Evolutionary conservation across 2,329 filamentous ascomycete genomes (phyloP).

Genomic region (Apiospora malaysiana): DNA sequence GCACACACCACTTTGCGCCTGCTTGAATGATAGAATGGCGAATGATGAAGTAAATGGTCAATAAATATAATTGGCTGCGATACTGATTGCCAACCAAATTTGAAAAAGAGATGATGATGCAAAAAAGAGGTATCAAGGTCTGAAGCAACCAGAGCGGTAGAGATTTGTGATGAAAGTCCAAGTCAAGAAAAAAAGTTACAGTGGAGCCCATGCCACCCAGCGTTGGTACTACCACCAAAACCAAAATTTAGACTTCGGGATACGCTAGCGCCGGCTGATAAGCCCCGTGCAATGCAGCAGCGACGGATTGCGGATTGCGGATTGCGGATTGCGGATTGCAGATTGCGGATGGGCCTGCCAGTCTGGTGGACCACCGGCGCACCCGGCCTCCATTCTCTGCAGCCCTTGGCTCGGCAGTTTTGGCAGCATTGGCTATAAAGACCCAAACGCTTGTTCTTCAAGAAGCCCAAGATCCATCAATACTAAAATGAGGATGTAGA

Average conservation of each 20-base stretch:
- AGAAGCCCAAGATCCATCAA: too few relatives aligned
- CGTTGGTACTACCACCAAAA: too few relatives aligned
- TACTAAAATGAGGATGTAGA: background rate
- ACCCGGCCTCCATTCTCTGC: background rate
- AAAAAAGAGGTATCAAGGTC: background rate
- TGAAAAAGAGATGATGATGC: background rate
- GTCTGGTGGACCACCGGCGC: background rate
- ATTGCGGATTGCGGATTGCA: too few relatives aligned
- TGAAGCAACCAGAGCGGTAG: conserved; percentile 2
- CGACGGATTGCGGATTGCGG: background rate
- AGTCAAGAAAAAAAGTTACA: conserved; percentile 6
- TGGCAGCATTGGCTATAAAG: too few relatives aligned
- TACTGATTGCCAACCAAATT: background rate
- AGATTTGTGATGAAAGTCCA: conserved; percentile 8
- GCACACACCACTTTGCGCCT: background rate
- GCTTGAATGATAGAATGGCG: background rate
- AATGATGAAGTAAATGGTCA: background rate
- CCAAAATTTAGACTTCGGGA: conserved; percentile 10
- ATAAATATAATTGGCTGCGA: background rate
- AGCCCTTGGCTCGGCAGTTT: too few relatives aligned
- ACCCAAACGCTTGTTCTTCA: too few relatives aligned
- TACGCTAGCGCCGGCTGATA: conserved; percentile 15
- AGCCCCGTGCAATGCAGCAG: conserved; percentile 1
- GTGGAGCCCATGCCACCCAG: background rate
- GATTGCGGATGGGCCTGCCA: background rate